A percentile compares a stretch with the other conserved stretches of the same genome.
Conservation (phyloP, 2,329 filamentous ascomycete genomes). For the Dothistroma septosporum region DNA sequence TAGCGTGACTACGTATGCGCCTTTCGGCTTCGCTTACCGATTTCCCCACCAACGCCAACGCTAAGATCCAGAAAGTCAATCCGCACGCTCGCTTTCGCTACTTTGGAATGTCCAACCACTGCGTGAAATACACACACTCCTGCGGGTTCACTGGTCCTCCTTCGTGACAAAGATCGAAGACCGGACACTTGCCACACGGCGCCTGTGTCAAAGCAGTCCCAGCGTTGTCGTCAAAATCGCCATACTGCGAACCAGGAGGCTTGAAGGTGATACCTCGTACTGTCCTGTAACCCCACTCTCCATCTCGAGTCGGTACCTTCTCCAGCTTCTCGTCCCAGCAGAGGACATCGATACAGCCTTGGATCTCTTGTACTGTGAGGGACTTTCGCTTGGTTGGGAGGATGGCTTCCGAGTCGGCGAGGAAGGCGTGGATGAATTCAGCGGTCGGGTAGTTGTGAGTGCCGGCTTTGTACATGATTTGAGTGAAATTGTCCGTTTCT, state of each 20-base stretch:
- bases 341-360: slow-evolving; percentile 81
- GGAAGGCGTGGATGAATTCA: slow-evolving; percentile 67
- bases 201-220: slow-evolving; percentile 79
- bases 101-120: slow-evolving; percentile 60
- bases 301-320: slow-evolving; percentile 35
- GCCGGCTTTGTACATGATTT: slow-evolving; percentile 31
- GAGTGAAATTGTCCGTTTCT: slow-evolving; percentile 22
- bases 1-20: too few species aligned
- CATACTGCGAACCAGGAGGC: slow-evolving; percentile 22
- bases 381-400: slow-evolving; percentile 57
- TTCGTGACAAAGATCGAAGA: slow-evolving; percentile 87
- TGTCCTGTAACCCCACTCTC: slow-evolving; percentile 48
- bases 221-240: slow-evolving; percentile 41
- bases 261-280: slow-evolving; percentile 34
- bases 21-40: background rate
- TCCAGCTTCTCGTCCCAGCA: slow-evolving; percentile 85
- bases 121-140: slow-evolving; percentile 86
- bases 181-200: slow-evolving; percentile 86
- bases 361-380: slow-evolving; percentile 65
- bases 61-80: slow-evolving; percentile 1
- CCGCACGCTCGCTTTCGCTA: slow-evolving; percentile 5
- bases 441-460: slow-evolving; percentile 71
- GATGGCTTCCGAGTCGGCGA: slow-evolving; percentile 66
- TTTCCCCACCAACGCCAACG: slow-evolving; percentile 3
- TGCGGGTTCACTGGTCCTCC: slow-evolving; percentile 84